Evolutionary conservation across 2,329 filamentous ascomycete species (phyloP).

Genomic region (Claviceps sp.): DNA sequence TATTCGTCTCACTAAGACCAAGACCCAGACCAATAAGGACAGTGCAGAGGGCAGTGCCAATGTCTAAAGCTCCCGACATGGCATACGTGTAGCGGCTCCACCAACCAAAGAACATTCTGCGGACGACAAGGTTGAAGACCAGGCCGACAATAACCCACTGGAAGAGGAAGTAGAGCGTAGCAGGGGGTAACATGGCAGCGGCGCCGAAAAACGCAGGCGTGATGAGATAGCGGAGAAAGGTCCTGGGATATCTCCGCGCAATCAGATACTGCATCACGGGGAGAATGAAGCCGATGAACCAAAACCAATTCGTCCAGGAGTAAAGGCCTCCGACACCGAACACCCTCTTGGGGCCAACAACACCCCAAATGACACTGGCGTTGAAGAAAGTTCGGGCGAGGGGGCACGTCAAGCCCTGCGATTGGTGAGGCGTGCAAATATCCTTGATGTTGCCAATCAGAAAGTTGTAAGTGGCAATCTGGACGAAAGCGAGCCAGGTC

Average conservation of each 20-base stretch:
- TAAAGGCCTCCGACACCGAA: constrained; percentile 29
- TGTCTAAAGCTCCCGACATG: constrained; percentile 43
- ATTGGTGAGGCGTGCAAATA: constrained; percentile 35
- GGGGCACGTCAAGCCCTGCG: constrained; percentile 41
- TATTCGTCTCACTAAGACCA: constrained; percentile 27
- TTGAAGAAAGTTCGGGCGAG: constrained; percentile 46
- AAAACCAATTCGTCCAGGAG: constrained; percentile 38
- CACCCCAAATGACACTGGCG: constrained; percentile 46
- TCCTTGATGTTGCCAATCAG: constrained; percentile 33
- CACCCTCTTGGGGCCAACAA: constrained; percentile 31
- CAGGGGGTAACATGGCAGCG: constrained; percentile 36
- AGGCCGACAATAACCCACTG: constrained; percentile 41
- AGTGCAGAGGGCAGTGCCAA: constrained; percentile 44
- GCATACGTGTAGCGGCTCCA: constrained; percentile 47
- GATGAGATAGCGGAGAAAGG: constrained; percentile 33
- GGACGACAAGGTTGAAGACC: constrained; percentile 41
- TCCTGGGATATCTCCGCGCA: constrained; percentile 33
- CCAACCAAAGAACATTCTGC: constrained; percentile 37
- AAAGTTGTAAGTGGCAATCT: constrained; percentile 25
- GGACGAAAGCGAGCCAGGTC: constrained; percentile 25
- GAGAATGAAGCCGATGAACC: constrained; percentile 35
- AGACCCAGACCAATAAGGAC: constrained; percentile 36
- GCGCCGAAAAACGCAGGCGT: constrained; percentile 41
- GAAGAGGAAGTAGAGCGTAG: constrained; percentile 41
- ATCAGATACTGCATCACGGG: constrained; percentile 35